Conservation (phyloP, 1,284 basidiomycete species). For the Abortiporus biennis region DNA sequence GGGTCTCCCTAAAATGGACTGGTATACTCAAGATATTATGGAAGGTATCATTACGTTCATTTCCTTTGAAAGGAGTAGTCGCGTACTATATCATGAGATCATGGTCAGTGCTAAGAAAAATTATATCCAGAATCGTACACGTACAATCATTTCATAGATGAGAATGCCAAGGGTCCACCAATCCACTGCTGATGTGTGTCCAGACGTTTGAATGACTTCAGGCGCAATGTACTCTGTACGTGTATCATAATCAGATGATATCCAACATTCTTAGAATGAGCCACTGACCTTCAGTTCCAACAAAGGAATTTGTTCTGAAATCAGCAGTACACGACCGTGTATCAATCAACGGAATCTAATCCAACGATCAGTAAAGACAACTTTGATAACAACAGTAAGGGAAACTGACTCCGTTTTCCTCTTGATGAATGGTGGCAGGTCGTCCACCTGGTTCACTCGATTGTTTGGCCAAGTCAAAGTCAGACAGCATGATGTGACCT, state of each 20-base stretch:
- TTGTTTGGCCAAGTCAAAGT: constrained; percentile 98
- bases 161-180: constrained; percentile 99
- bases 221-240: constrained; percentile 97
- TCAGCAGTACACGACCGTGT: constrained; percentile 97
- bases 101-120: neutral
- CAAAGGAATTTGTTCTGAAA: constrained; percentile 98
- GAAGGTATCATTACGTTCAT: constrained; percentile 93
- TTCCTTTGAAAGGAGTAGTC: constrained; percentile 98
- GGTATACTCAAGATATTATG: constrained; percentile 88
- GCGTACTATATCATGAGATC: constrained; percentile 60
- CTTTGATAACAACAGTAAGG: constrained; percentile 5
- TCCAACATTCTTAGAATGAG: constrained; percentile 11
- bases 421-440: constrained; percentile 87
- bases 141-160: constrained; percentile 99
- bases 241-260: constrained; percentile 13
- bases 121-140: constrained; percentile 32
- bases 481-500: constrained; percentile 98
- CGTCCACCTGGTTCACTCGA: constrained; percentile 82
- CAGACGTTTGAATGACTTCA: constrained; percentile 96
- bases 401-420: constrained; percentile 77
- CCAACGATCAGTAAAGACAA: constrained; percentile 5
- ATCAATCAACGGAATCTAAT: constrained; percentile 84
- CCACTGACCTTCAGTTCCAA: constrained; percentile 88
- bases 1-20: constrained; percentile 84
- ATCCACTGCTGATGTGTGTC: constrained; percentile 97